Percentiles rank a stretch among this genome's conserved stretches.
phyloP scores from a whole-genome alignment of 148 eudicot genomes.

The Linanthus parryae region DNA sequence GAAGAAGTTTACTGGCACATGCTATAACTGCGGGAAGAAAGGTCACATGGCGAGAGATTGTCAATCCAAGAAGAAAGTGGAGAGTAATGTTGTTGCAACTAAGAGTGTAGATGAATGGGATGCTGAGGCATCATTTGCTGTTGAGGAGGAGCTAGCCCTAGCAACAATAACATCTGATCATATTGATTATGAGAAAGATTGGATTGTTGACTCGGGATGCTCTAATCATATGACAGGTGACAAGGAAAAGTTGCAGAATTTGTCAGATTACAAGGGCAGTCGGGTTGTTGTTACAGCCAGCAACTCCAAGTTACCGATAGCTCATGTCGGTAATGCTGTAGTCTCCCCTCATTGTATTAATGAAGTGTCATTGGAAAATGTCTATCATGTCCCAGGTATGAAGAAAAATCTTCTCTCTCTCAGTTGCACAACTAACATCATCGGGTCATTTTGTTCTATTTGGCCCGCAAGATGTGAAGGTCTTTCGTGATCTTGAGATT shows the following conservation, averaged over 20 bases:
- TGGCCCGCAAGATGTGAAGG: slow-evolving; percentile 6
- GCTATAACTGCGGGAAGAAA: too few species aligned
- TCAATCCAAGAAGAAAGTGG: too few species aligned
- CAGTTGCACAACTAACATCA: neutral
- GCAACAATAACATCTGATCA: too few species aligned
- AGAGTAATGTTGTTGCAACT: too few species aligned
- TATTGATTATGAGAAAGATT: too few species aligned
- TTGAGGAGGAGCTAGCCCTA: too few species aligned
- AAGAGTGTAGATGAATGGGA: too few species aligned
- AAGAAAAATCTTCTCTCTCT: slow-evolving; percentile 7
- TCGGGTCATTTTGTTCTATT: slow-evolving; percentile 1
- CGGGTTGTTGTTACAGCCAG: neutral
- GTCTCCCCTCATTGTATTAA: neutral
- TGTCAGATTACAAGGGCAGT: neutral
- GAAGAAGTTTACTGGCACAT: too few species aligned
- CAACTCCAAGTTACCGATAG: neutral
- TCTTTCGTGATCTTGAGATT: neutral
- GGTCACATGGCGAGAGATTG: too few species aligned
- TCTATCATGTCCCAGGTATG: neutral
- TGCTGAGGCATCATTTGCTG: too few species aligned
- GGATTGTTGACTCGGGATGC: too few species aligned
- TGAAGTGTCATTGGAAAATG: neutral
- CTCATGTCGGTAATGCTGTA: neutral
- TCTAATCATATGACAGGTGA: too few species aligned
- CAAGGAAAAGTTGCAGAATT: neutral